Percentiles rank a stretch among this genome's conserved stretches.
phyloP scores from a whole-genome alignment of 306 rosid genomes.

The Vigna mungo region DNA sequence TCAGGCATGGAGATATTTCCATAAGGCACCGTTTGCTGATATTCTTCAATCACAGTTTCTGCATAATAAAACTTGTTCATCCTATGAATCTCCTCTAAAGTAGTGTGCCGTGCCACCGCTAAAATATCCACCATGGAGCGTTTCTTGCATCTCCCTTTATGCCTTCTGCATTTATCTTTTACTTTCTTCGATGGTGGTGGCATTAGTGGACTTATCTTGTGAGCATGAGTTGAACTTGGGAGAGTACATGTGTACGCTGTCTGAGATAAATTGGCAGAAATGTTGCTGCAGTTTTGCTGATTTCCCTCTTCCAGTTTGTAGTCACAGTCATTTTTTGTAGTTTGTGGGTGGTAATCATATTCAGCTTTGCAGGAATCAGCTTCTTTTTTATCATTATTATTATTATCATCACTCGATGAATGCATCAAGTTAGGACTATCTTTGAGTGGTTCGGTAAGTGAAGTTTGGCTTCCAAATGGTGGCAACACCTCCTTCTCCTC shows the following conservation, averaged over 20 bases:
- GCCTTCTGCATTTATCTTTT: conserved; percentile 47
- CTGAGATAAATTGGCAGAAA: conserved; percentile 35
- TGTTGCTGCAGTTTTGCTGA: conserved; percentile 11
- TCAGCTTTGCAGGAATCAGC: conserved; percentile 25
- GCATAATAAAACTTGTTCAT: conserved; percentile 48
- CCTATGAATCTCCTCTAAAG: conserved; percentile 52
- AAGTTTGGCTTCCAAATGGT: conserved; percentile 47
- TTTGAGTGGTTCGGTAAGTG: conserved; percentile 45
- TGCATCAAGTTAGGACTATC: conserved; percentile 23
- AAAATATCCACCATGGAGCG: conserved; percentile 60
- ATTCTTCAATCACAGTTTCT: conserved; percentile 43
- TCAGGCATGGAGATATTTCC: neutral
- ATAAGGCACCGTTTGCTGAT: conserved; percentile 33
- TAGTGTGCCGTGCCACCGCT: conserved; percentile 52
- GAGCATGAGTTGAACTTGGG: conserved; percentile 23
- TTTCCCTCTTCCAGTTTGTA: conserved; percentile 47
- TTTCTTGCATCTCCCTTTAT: conserved; percentile 57
- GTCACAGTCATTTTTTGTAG: conserved; percentile 36
- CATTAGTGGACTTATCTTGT: conserved; percentile 9
- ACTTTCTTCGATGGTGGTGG: conserved; percentile 20
- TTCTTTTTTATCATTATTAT: conserved; percentile 19
- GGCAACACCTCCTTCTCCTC: conserved; percentile 58
- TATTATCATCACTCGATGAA: conserved; percentile 31
- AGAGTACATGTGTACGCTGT: neutral
- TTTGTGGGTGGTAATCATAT: neutral